phyloP scores from a whole-genome alignment of 1,284 basidiomycete genomes.

The Fistulinella cinereoalba region DNA sequence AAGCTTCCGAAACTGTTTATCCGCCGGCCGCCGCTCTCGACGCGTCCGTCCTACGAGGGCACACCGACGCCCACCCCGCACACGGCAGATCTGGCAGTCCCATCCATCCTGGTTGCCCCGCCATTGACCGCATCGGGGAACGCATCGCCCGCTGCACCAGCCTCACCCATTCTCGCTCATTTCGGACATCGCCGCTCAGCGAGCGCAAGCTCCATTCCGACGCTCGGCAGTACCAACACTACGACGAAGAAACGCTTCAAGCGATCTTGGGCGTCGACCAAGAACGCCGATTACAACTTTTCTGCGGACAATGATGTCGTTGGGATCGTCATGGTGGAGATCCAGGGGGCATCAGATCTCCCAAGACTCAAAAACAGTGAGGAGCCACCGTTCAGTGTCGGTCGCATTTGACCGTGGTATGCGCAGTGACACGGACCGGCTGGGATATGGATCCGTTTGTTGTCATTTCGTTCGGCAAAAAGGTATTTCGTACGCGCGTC shows the following conservation, averaged over 20 bases:
- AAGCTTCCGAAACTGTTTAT: conserved; percentile 40
- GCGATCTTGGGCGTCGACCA: conserved; percentile 25
- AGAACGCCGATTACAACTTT: conserved; percentile 60
- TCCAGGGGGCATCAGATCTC: conserved; percentile 72
- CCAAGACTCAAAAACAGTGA: conserved; percentile 84
- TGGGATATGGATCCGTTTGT: conserved; percentile 99
- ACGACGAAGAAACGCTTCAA: conserved; percentile 33
- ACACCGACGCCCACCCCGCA: conserved; percentile 11
- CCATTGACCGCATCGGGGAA: conserved; percentile 9
- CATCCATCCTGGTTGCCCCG: conserved; percentile 12
- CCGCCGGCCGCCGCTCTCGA: conserved; percentile 34
- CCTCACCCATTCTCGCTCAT: conserved; percentile 20
- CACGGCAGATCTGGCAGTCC: conserved; percentile 3
- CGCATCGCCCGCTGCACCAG: conserved; percentile 5
- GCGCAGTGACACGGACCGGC: conserved; percentile 73
- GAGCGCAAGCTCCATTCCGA: conserved; percentile 31
- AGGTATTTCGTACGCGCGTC: conserved; percentile 92
- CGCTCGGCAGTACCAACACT: conserved; percentile 17
- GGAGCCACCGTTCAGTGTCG: conserved; percentile 37
- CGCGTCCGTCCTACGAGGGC: conserved; percentile 32
- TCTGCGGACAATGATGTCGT: conserved; percentile 75
- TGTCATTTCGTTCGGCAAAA: conserved; percentile 94
- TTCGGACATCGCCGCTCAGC: conserved; percentile 31
- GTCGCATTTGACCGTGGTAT: conserved; percentile 1
- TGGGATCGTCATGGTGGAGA: conserved; percentile 89